phyloP scores from a whole-genome alignment of 495 filamentous ascomycete species.

The Hyaloscypha variabilis region DNA sequence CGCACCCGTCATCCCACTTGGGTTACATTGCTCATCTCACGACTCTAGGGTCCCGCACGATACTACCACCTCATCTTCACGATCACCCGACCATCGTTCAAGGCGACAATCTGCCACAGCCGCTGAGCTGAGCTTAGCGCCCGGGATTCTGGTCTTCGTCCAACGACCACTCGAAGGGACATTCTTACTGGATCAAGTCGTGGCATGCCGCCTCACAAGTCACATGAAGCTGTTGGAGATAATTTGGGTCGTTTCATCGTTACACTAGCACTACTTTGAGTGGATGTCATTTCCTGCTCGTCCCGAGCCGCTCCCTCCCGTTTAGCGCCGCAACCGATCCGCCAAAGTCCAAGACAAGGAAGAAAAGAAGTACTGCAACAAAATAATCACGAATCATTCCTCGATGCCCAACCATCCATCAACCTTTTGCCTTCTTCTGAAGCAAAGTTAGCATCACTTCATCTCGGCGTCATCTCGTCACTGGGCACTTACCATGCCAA shows the following conservation, averaged over 20 bases:
- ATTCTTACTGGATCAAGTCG: slow-evolving; percentile 23
- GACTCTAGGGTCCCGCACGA: slow-evolving; percentile 9
- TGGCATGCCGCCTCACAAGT: slow-evolving; percentile 29
- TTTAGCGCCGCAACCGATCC: slow-evolving; percentile 9
- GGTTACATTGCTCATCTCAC: slow-evolving; percentile 1
- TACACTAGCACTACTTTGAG: slow-evolving; percentile 32
- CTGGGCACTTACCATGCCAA: slow-evolving; percentile 18
- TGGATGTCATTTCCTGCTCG: slow-evolving; percentile 24
- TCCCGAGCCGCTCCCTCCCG: slow-evolving; percentile 26
- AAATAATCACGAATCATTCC: slow-evolving; percentile 14
- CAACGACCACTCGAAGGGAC: slow-evolving; percentile 1
- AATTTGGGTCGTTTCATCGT: slow-evolving; percentile 37
- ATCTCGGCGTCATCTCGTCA: neutral
- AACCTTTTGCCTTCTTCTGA: neutral
- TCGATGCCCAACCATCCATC: slow-evolving; percentile 14
- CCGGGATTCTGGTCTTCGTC: slow-evolving; percentile 18
- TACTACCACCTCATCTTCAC: neutral
- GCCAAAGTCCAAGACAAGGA: slow-evolving; percentile 21
- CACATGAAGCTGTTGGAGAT: slow-evolving; percentile 23
- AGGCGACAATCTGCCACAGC: slow-evolving; percentile 13
- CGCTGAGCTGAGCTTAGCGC: slow-evolving; percentile 25
- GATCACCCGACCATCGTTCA: neutral
- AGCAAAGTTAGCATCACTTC: slow-evolving; percentile 27
- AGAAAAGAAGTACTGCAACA: slow-evolving; percentile 28
- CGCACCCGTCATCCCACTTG: too few species aligned